phyloP scores from a whole-genome alignment of 139 green algal genomes.

The Micractinium conductrix region DNA sequence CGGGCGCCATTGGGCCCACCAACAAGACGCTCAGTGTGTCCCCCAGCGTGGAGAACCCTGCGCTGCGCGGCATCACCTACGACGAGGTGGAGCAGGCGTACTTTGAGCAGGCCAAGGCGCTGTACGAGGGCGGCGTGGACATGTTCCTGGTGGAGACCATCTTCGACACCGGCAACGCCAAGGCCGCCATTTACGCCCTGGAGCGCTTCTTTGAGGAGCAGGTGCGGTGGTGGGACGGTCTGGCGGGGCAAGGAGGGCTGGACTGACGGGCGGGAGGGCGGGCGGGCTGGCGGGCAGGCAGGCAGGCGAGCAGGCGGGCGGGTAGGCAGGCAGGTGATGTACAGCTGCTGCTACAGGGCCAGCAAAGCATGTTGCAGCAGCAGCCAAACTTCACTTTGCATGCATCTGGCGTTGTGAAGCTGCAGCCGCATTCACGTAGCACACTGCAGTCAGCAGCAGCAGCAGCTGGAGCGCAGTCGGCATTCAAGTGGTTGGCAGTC shows the following conservation, averaged over 20 bases:
- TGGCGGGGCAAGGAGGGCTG: no score
- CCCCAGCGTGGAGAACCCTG: conserved; percentile 97
- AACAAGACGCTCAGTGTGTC: conserved; percentile 97
- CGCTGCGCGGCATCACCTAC: conserved; percentile 90
- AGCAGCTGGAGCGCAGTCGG: no score
- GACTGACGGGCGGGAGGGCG: no score
- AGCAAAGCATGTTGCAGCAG: no score
- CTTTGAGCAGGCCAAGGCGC: conserved; percentile 87
- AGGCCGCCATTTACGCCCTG: conserved; percentile 94
- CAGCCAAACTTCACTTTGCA: background rate
- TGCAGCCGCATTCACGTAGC: no score
- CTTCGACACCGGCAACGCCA: conserved; percentile 98
- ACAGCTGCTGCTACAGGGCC: no score
- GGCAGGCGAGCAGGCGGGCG: no score
- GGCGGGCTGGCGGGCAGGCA: no score
- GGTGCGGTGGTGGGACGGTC: background rate
- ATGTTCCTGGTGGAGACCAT: conserved; percentile 99
- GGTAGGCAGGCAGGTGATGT: no score
- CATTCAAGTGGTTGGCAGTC: no score
- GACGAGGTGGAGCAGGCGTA: conserved; percentile 97
- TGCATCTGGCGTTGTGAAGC: no score
- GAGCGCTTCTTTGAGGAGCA: conserved; percentile 91
- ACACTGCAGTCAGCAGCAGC: no score
- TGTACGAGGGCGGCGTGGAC: conserved; percentile 94
- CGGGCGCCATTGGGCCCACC: conserved; percentile 95